Evolutionary conservation across 179 eudicot genomes (phyloP).

Genomic region (Vitellaria paradoxa): DNA sequence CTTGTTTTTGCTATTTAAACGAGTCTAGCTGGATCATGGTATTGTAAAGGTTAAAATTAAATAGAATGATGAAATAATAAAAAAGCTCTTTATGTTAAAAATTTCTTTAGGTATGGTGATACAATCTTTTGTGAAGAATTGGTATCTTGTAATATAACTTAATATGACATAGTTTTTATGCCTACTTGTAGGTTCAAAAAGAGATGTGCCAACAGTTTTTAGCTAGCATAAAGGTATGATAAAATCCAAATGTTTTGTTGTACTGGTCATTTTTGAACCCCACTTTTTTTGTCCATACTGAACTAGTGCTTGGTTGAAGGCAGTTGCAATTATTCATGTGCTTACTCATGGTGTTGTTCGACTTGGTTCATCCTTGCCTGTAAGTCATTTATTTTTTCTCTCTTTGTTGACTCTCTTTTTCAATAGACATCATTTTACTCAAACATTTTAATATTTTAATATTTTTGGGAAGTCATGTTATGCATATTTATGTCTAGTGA

Average conservation of each 20-base stretch:
- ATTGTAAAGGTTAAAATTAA: neutral
- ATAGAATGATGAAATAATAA: neutral
- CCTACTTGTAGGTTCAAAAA: constrained; percentile 51
- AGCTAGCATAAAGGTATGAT: constrained; percentile 74
- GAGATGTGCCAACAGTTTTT: constrained; percentile 67
- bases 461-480: too few relatives aligned
- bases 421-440: neutral
- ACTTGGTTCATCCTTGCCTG: constrained; percentile 72
- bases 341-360: constrained; percentile 86
- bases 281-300: neutral
- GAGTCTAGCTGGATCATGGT: neutral
- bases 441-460: too few relatives aligned
- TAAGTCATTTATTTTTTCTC: constrained; percentile 34
- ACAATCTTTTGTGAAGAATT: neutral
- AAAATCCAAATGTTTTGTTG: constrained; percentile 1
- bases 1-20: neutral
- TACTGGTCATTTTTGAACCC: neutral
- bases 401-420: neutral
- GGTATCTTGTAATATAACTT: neutral
- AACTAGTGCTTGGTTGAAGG: constrained; percentile 45
- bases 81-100: too few relatives aligned
- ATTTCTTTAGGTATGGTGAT: too few relatives aligned
- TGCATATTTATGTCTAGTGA: too few relatives aligned
- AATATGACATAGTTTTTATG: constrained; percentile 18
- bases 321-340: constrained; percentile 80